Evolutionary conservation across 345 rosid species (phyloP).

Genomic region (Pugionium dolabratum): DNA sequence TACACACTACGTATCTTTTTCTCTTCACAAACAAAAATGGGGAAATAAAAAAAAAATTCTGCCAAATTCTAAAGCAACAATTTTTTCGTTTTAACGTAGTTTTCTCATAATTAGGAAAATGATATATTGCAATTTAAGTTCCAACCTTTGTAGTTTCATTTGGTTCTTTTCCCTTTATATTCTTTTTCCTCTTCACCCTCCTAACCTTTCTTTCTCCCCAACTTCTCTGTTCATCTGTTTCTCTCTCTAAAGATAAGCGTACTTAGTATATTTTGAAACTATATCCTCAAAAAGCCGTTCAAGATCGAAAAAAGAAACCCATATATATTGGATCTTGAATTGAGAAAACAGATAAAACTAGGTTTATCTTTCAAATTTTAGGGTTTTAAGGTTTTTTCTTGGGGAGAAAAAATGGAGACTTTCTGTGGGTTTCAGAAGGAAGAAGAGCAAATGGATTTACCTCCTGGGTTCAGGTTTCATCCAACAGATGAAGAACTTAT

Average conservation of each 20-base stretch:
- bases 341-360: background rate
- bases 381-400: constrained; percentile 39
- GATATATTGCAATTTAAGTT: constrained; percentile 26
- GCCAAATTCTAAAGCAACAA: constrained; percentile 13
- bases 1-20: constrained; percentile 39
- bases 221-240: constrained; percentile 31
- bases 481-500: constrained; percentile 99
- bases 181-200: constrained; percentile 29
- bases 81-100: constrained; percentile 27
- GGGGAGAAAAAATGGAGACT: constrained; percentile 26
- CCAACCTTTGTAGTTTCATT: constrained; percentile 35
- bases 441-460: constrained; percentile 77
- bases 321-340: background rate
- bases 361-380: background rate
- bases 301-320: constrained; percentile 30
- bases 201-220: constrained; percentile 30
- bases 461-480: constrained; percentile 91
- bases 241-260: background rate
- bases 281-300: constrained; percentile 6
- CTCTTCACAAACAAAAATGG: constrained; percentile 34
- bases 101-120: constrained; percentile 37
- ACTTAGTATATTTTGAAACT: background rate
- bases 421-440: constrained; percentile 41
- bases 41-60: background rate
- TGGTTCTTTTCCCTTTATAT: constrained; percentile 33